Evolutionary conservation across 306 rosid genomes (phyloP).

Genomic region (Myrica gale): DNA sequence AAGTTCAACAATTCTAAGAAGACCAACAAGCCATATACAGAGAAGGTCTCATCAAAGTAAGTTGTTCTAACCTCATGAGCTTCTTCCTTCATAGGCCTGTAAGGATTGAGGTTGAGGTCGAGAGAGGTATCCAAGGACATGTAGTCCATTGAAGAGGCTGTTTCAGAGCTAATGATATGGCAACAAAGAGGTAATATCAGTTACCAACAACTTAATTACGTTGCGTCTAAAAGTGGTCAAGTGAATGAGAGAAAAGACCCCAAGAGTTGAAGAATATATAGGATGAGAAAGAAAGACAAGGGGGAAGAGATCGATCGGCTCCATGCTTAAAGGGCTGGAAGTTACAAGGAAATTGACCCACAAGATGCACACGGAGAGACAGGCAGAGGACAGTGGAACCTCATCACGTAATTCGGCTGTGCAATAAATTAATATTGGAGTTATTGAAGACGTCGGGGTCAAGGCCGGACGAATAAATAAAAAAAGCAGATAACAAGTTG

Average conservation of each 20-base stretch:
- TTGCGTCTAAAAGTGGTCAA: neutral
- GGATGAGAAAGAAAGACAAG: neutral
- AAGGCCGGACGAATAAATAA: no score
- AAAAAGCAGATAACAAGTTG: no score
- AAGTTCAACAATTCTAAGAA: neutral
- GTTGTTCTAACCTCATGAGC: slow-evolving; percentile 28
- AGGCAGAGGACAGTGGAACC: no score
- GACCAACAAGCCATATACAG: neutral
- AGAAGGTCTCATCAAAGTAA: neutral
- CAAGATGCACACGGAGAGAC: no score
- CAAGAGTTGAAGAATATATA: slow-evolving; percentile 18
- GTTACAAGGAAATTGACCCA: slow-evolving; percentile 35
- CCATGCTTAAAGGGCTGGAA: slow-evolving; percentile 21
- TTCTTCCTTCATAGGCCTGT: neutral
- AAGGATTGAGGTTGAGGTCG: slow-evolving; percentile 51
- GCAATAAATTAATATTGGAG: no score
- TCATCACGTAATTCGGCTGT: no score
- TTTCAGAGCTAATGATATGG: neutral
- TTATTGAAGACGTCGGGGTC: no score
- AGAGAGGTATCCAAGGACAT: slow-evolving; percentile 48
- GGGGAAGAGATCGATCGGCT: neutral
- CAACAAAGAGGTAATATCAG: neutral
- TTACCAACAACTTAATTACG: no score
- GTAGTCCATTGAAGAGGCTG: slow-evolving; percentile 28
- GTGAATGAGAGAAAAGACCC: slow-evolving; percentile 6